A percentile compares a stretch with the other conserved stretches of the same genome.
phyloP scores from a whole-genome alignment of 495 filamentous ascomycete species.

The Neurospora sp. region DNA sequence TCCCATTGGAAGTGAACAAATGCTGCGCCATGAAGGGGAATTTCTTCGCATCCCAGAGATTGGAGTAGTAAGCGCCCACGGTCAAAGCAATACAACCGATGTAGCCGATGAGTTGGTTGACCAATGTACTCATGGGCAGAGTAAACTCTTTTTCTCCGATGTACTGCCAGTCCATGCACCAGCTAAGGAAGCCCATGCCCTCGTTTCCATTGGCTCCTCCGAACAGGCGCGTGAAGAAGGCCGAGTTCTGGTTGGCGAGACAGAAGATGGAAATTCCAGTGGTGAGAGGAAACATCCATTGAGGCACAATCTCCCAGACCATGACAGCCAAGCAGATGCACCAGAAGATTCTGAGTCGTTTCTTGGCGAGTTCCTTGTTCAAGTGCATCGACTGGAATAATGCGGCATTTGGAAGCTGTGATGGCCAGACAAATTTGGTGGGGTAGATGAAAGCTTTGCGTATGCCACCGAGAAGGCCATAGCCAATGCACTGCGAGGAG shows the following conservation, averaged over 20 bases:
- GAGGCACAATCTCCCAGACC: constrained; percentile 43
- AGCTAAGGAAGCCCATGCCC: constrained; percentile 33
- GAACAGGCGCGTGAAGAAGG: constrained; percentile 47
- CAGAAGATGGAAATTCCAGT: constrained; percentile 45
- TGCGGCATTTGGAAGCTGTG: constrained; percentile 23
- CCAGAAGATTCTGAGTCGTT: constrained; percentile 27
- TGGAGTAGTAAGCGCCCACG: constrained; percentile 32
- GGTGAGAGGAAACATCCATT: constrained; percentile 42
- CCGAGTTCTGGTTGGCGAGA: constrained; percentile 35
- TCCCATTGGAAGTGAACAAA: constrained; percentile 38
- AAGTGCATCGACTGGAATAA: constrained; percentile 32
- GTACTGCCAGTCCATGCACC: constrained; percentile 47
- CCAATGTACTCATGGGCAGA: constrained; percentile 22
- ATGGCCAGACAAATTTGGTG: constrained; percentile 36
- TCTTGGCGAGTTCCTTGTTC: constrained; percentile 21
- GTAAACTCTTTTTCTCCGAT: constrained; percentile 26
- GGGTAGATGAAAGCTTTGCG: constrained; percentile 43
- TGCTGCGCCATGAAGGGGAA: constrained; percentile 41
- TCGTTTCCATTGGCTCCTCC: constrained; percentile 43
- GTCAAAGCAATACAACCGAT: constrained; percentile 30
- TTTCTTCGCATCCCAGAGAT: constrained; percentile 34
- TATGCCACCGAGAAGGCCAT: constrained; percentile 40
- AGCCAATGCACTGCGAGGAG: constrained; percentile 39
- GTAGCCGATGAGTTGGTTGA: constrained; percentile 34
- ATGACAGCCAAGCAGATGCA: constrained; percentile 24